A percentile compares a stretch with the other conserved stretches of the same genome.
phyloP scores from a whole-genome alignment of 805 yeast species.

The Cyberlindnera americana region DNA sequence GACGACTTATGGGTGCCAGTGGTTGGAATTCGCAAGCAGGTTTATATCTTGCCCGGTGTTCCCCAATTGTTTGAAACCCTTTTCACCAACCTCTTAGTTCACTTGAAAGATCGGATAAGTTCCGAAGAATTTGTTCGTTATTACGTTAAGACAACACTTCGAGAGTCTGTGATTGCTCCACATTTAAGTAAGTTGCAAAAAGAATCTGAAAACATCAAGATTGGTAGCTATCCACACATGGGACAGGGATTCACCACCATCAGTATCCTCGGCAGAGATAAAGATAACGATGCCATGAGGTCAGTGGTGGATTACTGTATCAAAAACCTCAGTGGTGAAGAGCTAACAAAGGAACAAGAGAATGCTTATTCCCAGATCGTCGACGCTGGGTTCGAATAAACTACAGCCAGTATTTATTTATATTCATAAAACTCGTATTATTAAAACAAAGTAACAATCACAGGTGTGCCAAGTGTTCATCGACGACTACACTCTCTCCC shows the following conservation, averaged over 20 bases:
- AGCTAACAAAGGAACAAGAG: constrained; percentile 58
- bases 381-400: constrained; percentile 2
- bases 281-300: constrained; percentile 36
- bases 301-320: constrained; percentile 45
- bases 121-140: constrained; percentile 36
- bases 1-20: constrained; percentile 81
- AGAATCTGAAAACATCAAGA: constrained; percentile 45
- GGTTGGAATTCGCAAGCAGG: constrained; percentile 59
- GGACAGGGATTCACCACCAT: constrained; percentile 62
- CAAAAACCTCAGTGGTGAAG: constrained; percentile 48
- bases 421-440: neutral
- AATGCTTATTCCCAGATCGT: constrained; percentile 17
- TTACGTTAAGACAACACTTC: constrained; percentile 56
- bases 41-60: constrained; percentile 79
- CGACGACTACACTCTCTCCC: constrained; percentile 40
- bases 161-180: constrained; percentile 71
- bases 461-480: constrained; percentile 14
- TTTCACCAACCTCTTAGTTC: constrained; percentile 40
- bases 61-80: constrained; percentile 67
- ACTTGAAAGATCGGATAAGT: constrained; percentile 36
- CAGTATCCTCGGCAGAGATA: constrained; percentile 62
- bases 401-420: neutral
- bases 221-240: constrained; percentile 86
- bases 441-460: neutral
- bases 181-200: constrained; percentile 50